Conservation (phyloP, 257 asterid species). For the Primulina tabacum region DNA sequence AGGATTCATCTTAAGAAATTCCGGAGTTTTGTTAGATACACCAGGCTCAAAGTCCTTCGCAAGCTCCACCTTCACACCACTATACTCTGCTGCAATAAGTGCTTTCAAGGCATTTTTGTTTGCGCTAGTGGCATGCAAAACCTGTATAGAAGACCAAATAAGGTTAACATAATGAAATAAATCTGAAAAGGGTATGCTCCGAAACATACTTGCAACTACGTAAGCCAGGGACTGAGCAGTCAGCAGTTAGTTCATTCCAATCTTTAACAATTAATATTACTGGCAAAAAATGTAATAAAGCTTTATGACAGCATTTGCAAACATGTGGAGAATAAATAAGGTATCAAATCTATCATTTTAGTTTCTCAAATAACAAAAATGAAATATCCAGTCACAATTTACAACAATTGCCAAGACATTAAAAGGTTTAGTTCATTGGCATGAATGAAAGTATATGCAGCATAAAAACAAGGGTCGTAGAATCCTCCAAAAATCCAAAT, state of each 20-base stretch:
- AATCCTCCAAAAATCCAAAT: no score
- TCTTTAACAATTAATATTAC: no score
- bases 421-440: no score
- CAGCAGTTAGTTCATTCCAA: no score
- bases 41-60: slow-evolving; percentile 60
- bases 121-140: slow-evolving; percentile 40
- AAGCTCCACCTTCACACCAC: slow-evolving; percentile 57
- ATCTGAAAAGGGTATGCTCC: not conserved
- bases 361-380: not conserved
- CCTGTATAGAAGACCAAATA: slow-evolving; percentile 31
- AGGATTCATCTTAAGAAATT: slow-evolving; percentile 78
- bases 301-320: not conserved
- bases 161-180: slow-evolving; percentile 13
- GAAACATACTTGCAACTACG: not conserved
- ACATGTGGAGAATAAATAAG: not conserved
- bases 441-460: no score
- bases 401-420: no score
- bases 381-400: not conserved
- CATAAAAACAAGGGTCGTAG: no score
- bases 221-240: not conserved
- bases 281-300: no score
- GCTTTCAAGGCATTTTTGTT: slow-evolving; percentile 60
- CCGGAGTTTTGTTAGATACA: slow-evolving; percentile 66
- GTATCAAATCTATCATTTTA: not conserved
- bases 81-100: slow-evolving; percentile 63